phyloP scores from a whole-genome alignment of 2,329 filamentous ascomycete genomes.

The Sporothrix pseudoabietina region DNA sequence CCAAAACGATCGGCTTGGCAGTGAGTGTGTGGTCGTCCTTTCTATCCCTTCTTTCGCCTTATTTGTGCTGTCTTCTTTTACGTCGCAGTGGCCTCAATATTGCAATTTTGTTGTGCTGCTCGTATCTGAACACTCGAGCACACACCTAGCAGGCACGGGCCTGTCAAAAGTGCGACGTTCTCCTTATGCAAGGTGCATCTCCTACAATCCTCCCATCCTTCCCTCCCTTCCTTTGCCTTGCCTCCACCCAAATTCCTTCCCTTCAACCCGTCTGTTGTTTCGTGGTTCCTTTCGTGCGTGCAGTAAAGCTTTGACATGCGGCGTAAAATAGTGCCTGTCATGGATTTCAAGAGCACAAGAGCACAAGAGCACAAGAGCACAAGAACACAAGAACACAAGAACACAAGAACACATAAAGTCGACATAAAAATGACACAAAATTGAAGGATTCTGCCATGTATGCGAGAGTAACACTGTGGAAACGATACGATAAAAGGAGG shows the following conservation, averaged over 20 bases:
- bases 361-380: not conserved
- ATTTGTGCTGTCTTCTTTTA: not conserved
- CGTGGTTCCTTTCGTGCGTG: not conserved
- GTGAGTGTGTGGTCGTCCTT: not conserved
- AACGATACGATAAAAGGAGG: not conserved
- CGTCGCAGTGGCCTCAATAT: not conserved
- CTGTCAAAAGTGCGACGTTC: not conserved
- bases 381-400: not conserved
- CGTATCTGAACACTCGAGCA: not conserved
- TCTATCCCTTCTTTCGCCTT: not conserved
- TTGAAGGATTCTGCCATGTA: not conserved
- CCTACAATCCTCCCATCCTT: not conserved
- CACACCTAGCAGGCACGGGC: slow-evolving; percentile 5
- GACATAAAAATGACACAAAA: not conserved
- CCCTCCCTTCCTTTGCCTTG: not conserved
- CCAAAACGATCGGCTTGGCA: not conserved
- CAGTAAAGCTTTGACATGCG: not conserved
- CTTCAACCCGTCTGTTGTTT: not conserved
- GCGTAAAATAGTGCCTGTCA: not conserved
- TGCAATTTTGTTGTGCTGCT: not conserved
- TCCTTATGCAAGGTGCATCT: not conserved
- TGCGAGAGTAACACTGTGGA: not conserved
- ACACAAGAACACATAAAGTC: not conserved
- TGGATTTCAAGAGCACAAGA: not conserved
- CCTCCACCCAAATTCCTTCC: not conserved